phyloP scores from a whole-genome alignment of 306 rosid genomes.

The Acacia acuminata region DNA sequence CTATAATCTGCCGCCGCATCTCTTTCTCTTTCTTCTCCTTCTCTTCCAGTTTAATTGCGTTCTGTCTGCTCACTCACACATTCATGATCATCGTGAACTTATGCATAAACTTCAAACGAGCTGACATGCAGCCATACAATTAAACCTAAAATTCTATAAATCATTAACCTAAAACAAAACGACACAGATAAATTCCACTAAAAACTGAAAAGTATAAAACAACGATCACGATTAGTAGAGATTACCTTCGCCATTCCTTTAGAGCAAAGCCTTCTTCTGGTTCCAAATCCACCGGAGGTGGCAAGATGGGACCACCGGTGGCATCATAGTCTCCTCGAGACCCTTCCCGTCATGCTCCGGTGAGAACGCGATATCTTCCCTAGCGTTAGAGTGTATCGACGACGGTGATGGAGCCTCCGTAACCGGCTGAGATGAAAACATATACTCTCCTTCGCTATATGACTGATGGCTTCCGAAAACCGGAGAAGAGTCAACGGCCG shows the following conservation, averaged over 20 bases:
- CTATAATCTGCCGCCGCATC: constrained; percentile 73
- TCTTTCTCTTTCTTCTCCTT: constrained; percentile 95
- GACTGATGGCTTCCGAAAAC: not conserved
- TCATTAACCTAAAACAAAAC: not conserved
- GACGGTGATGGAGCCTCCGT: not conserved
- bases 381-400: constrained; percentile 24
- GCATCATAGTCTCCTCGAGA: constrained; percentile 28
- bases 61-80: constrained; percentile 58
- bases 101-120: not conserved
- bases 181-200: not conserved
- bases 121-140: not conserved
- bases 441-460: not conserved
- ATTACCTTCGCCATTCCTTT: constrained; percentile 69
- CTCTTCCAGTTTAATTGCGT: constrained; percentile 80
- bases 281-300: constrained; percentile 40
- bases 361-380: constrained; percentile 33
- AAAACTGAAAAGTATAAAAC: not conserved
- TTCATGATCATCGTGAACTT: not conserved
- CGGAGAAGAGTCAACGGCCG: constrained; percentile 8
- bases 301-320: constrained; percentile 42
- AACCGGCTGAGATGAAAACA: not conserved
- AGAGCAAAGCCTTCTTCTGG: constrained; percentile 50
- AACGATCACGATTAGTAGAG: not conserved
- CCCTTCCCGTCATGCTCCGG: constrained; percentile 43
- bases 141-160: not conserved